Percentiles rank a stretch among this genome's conserved stretches.
These are phyloP conservation scores for Plasmodium vivax DNA, from an alignment of 169 alveolate species.

Conservation along the genomic window DNA sequence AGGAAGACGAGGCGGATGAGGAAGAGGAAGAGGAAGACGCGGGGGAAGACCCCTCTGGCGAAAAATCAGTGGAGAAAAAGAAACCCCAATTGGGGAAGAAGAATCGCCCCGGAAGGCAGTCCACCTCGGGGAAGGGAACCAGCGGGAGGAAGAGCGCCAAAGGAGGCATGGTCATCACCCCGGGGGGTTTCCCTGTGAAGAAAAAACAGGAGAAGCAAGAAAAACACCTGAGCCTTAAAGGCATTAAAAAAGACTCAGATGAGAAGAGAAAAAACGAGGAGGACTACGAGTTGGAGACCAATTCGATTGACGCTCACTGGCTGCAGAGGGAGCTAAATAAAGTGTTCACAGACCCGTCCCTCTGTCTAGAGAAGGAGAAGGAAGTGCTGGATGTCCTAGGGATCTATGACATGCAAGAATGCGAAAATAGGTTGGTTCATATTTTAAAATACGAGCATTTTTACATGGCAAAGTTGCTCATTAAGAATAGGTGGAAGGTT, in stretches of 20 bases:
- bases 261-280: slow-evolving; percentile 8
- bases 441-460: slow-evolving; percentile 94
- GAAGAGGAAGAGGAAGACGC: slow-evolving; percentile 81
- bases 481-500: slow-evolving; percentile 91
- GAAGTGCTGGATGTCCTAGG: slow-evolving; percentile 86
- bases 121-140: slow-evolving; percentile 1
- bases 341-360: slow-evolving; percentile 86
- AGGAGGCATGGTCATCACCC: background rate
- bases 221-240: slow-evolving; percentile 44
- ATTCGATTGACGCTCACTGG: slow-evolving; percentile 96
- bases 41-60: slow-evolving; percentile 74
- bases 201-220: slow-evolving; percentile 79
- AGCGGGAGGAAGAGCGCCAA: slow-evolving; percentile 38
- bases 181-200: slow-evolving; percentile 53
- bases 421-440: slow-evolving; percentile 92
- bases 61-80: slow-evolving; percentile 69
- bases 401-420: slow-evolving; percentile 92
- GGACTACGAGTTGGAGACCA: slow-evolving; percentile 75
- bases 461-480: slow-evolving; percentile 90
- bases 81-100: slow-evolving; percentile 74
- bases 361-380: slow-evolving; percentile 91
- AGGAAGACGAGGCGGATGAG: slow-evolving; percentile 77
- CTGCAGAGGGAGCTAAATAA: slow-evolving; percentile 93
- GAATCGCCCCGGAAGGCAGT: slow-evolving; percentile 4
- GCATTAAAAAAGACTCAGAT: slow-evolving; percentile 28